Evolutionary conservation across 164 flowering plant genomes (phyloP), one percentile per base, ranked within the genome.

Genomic region (Berberis vulgaris): DNA sequence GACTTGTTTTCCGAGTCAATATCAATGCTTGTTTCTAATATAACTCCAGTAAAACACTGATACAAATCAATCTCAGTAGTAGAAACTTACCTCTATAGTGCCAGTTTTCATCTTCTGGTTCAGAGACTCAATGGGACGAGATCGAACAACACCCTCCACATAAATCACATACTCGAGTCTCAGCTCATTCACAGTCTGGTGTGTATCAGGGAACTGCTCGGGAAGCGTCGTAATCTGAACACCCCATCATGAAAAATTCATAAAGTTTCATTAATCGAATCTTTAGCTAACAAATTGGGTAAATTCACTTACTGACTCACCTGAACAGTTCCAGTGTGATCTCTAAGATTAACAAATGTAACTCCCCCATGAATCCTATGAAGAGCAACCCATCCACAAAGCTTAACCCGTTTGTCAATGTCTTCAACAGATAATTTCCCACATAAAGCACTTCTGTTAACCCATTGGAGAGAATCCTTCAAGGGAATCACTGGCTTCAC

Each of bases 381-480:
- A 52, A 86, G 83, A 8, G 94, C 98, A 43, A 93, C 97, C 98
- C 98, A 93, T 47, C 98, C 98, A 65, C 98, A 88, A 11, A 93
- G 82, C 26, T 83, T 70, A 55, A 93, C 97, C 69, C 91, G 79
- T 66, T 69, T 79, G 4, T 96, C 98, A 10, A 86, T 86, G 56
- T 88, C 96, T 3, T 53, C 67, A 9, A 64, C 67, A 1, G 87
- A 69, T 67, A 93, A 73, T 52, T 86, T 75, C 4, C 97, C 96
- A 66, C 98, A 93, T 4, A 71, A 71, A 0, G 62, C 79, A 39
- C 85, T 90, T 41, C 97, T 72, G 6, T 67, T 71, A 41, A 86
- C 88, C 98, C 98, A 93, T 5, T 82, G 72, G 13, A 92, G 86
- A 13, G 80, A 44, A 41, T 74, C 78, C 1, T 66, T 73, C 49